Base-by-base conservation (phyloP, 2,329 filamentous ascomycete genomes). In the Lojkania enalia region DNA sequence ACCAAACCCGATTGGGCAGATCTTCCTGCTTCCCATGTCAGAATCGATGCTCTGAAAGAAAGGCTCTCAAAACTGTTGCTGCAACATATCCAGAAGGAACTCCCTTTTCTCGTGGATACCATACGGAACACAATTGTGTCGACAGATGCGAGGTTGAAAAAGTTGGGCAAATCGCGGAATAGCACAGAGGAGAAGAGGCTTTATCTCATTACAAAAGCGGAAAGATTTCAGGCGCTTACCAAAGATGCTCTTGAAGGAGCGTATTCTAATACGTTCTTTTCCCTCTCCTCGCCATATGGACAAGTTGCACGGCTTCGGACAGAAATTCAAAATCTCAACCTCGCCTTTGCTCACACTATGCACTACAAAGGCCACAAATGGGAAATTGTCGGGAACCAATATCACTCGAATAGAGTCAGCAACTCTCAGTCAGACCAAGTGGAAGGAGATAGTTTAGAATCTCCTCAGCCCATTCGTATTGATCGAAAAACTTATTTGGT, bases 221-320 rank as follows among this genome's bases (percentile, higher is more conserved):
- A 55, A 16, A 44, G 31, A 9, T 65, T 60, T 16, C 52, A 58
- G 16, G 25, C 27, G 13, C 49, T 63, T 5, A 63, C 52, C 2
- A 37, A 48, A 6, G 52, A 61, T 21, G 58, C 60, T 13, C 38
- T 60, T 3, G 39, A 49, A 18, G 63, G 61, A 1, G 38, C 49
- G 4, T 64, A 64, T 36, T 52, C 37, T 33, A 39, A 61, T 21
- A 11, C 15, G 23, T 64, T 67, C 47, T 66, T 66, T 31, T 33
- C 44, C 0, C 27, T 54, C 9, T 35, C 51, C 5, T 42, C 43
- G 5, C 32, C 27, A 12, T 21, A 52, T 12, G 44, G 31, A 13
- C 21, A 49, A 4, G 30, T 45, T 7, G 47, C 43, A 29, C 73
- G 80, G 14, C 49, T 64, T 11, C 61, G 60, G 2, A 61, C 60